Conservation (phyloP, 2,329 filamentous ascomycete species). For the Neocucurbitaria cava region DNA sequence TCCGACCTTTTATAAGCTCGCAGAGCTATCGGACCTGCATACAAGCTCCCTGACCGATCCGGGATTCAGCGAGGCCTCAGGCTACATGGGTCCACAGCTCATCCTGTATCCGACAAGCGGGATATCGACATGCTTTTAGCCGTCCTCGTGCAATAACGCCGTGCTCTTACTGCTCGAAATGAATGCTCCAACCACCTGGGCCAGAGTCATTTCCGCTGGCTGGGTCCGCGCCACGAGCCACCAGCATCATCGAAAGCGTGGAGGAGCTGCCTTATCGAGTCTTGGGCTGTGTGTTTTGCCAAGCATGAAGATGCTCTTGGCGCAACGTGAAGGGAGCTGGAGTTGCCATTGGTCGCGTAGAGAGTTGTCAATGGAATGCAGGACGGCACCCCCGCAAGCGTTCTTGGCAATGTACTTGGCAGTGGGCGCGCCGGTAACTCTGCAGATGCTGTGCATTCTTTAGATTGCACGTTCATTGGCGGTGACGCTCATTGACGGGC, state of each 20-base stretch:
- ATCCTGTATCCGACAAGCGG: constrained; percentile 17
- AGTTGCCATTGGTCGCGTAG: constrained; percentile 23
- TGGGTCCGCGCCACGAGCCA: constrained; percentile 26
- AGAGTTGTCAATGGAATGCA: background rate
- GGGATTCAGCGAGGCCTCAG: constrained; percentile 4
- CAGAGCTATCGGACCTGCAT: constrained; percentile 33
- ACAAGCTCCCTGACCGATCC: constrained; percentile 11
- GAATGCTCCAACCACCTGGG: constrained; percentile 25
- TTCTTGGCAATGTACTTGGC: constrained; percentile 22
- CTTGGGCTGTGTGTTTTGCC: constrained; percentile 18
- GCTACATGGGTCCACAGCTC: constrained; percentile 20
- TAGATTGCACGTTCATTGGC: constrained; percentile 9
- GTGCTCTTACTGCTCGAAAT: constrained; percentile 41
- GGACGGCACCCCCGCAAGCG: constrained; percentile 7
- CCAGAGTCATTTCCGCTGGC: constrained; percentile 23
- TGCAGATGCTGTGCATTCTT: constrained; percentile 16
- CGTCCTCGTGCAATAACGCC: constrained; percentile 37
- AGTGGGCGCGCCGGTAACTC: background rate
- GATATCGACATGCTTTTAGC: constrained; percentile 16
- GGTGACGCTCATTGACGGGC: background rate
- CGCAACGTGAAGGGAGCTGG: constrained; percentile 27
- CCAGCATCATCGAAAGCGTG: constrained; percentile 23
- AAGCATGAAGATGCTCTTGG: constrained; percentile 21
- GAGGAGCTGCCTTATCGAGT: constrained; percentile 36
- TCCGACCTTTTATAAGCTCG: constrained; percentile 40